Evolutionary conservation across 2,329 filamentous ascomycete genomes (phyloP).

Genomic region (Neonectria sp.): DNA sequence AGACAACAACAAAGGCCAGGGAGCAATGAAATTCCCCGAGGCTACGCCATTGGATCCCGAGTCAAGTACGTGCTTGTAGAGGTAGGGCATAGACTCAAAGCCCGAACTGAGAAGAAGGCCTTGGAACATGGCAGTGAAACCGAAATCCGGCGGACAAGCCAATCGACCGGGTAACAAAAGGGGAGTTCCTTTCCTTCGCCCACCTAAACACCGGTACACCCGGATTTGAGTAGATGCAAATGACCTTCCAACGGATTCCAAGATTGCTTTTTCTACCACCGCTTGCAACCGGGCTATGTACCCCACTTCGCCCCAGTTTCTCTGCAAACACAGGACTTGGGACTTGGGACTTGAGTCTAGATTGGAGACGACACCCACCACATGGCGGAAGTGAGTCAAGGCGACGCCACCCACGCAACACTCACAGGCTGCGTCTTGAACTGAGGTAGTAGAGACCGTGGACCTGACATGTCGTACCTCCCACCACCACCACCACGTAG

Average conservation of each 20-base stretch:
- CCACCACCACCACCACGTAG: background rate
- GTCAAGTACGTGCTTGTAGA: background rate
- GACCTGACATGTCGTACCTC: slow-evolving; percentile 16
- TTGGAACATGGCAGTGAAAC: background rate
- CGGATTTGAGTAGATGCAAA: slow-evolving; percentile 3
- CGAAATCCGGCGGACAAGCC: background rate
- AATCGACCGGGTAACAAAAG: background rate
- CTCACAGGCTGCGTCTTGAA: slow-evolving; percentile 16
- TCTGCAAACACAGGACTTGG: slow-evolving; percentile 26
- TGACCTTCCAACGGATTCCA: slow-evolving; percentile 7
- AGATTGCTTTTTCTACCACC: slow-evolving; percentile 27
- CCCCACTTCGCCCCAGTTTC: slow-evolving; percentile 16
- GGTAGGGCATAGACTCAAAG: background rate
- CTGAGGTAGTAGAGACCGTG: slow-evolving; percentile 16
- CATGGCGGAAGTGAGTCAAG: slow-evolving; percentile 9
- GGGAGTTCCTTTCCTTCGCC: background rate
- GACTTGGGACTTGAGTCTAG: background rate
- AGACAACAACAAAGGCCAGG: slow-evolving; percentile 12
- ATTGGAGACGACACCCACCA: background rate
- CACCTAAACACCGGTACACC: background rate
- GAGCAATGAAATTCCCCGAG: slow-evolving; percentile 13
- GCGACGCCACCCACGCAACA: slow-evolving; percentile 21
- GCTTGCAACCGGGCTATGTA: slow-evolving; percentile 3
- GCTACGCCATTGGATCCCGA: slow-evolving; percentile 6
- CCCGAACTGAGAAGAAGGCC: background rate